Conservation (phyloP, 441 rosid genomes). For the Corymbia citriodora region DNA sequence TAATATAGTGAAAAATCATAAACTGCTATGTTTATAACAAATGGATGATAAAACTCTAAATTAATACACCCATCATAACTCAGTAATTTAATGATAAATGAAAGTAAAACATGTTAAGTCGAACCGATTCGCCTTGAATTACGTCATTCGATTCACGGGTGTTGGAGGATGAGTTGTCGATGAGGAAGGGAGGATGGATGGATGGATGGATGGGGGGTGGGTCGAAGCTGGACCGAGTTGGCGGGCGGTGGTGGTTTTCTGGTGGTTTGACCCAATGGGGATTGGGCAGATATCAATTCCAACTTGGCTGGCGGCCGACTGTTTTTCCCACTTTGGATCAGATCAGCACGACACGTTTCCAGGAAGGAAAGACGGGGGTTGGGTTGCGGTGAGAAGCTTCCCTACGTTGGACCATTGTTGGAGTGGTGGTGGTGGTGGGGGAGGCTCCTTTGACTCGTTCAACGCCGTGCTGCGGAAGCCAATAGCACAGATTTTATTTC, state of each 20-base stretch:
- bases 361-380: not conserved
- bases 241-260: not conserved
- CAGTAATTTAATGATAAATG: too few species aligned
- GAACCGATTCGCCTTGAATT: rapidly evolving
- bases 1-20: too few species aligned
- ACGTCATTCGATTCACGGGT: not conserved
- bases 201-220: rapidly evolving
- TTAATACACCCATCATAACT: too few species aligned
- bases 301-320: not conserved
- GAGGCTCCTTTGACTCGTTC: not conserved
- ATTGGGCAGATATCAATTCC: not conserved
- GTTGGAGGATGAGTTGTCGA: not conserved
- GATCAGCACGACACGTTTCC: not conserved
- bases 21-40: too few species aligned
- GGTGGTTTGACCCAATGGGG: not conserved
- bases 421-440: not conserved
- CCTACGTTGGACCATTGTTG: not conserved
- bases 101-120: not conserved
- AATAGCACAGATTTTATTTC: not conserved
- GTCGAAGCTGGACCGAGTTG: not conserved
- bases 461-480: not conserved
- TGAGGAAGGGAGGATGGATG: not conserved
- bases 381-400: not conserved
- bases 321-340: too few species aligned
- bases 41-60: too few species aligned